A percentile compares a stretch with the other conserved stretches of the same genome.
phyloP scores from a whole-genome alignment of 2,329 filamentous ascomycete genomes.

The Aspergillus costaricaensis region DNA sequence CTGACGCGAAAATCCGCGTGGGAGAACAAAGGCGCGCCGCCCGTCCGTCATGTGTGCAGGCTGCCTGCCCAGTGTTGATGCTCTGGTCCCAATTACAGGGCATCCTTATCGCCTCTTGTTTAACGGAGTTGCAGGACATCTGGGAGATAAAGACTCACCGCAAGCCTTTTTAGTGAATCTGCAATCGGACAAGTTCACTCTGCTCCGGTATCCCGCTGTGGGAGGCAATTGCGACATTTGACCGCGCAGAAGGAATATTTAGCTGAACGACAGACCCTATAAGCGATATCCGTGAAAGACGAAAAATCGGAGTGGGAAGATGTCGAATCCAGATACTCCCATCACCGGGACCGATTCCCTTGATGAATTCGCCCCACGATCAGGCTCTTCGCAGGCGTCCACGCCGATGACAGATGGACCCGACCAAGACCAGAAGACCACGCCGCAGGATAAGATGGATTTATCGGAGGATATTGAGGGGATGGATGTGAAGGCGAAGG shows the following conservation, averaged over 20 bases:
- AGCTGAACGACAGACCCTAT: no score
- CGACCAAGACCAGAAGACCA: constrained; percentile 17
- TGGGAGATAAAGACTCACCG: no score
- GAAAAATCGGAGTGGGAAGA: constrained; percentile 10
- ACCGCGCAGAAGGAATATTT: no score
- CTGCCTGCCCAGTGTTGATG: not conserved
- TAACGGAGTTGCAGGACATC: no score
- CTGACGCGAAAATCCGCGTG: constrained; percentile 38
- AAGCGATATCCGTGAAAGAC: no score
- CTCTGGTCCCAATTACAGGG: not conserved
- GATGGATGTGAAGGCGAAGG: constrained; percentile 48
- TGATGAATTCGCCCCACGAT: constrained; percentile 25
- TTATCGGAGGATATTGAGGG: constrained; percentile 34
- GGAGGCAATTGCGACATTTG: no score
- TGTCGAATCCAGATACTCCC: constrained; percentile 32
- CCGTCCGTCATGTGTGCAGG: constrained; percentile 1
- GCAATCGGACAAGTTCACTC: no score
- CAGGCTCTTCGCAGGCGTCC: constrained; percentile 35
- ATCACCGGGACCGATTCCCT: constrained; percentile 30
- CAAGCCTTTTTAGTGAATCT: no score
- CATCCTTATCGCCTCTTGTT: no score
- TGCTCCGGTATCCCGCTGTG: no score
- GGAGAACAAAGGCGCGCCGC: constrained; percentile 3
- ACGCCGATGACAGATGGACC: constrained; percentile 25
- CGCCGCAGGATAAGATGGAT: constrained; percentile 18